Conservation (phyloP, 176 grass and related monocot species). For the Microstegium vimineum region DNA sequence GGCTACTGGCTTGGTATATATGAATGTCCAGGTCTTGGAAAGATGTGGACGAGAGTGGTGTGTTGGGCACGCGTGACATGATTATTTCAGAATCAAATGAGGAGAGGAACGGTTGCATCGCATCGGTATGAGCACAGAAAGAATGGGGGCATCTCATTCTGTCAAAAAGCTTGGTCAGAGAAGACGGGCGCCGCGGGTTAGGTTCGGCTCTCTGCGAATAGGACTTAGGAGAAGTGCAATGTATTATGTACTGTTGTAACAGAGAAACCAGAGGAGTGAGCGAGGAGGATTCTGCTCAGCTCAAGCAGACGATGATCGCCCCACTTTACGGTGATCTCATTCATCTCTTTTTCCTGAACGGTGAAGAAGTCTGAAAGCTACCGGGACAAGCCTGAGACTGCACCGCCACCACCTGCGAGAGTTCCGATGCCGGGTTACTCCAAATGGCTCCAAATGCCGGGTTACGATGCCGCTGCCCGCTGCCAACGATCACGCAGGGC, state of each 20-base stretch:
- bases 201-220: neutral
- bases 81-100: neutral
- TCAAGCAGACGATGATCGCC: neutral
- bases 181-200: neutral
- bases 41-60: neutral
- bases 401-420: neutral
- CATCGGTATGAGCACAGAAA: neutral
- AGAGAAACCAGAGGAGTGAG: neutral
- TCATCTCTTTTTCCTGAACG: neutral
- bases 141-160: neutral
- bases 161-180: slow-evolving; percentile 1
- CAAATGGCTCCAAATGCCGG: neutral
- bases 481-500: neutral
- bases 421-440: neutral
- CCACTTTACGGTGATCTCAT: too few relatives aligned
- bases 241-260: neutral
- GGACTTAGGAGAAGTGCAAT: neutral
- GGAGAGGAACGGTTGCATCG: neutral
- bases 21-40: neutral
- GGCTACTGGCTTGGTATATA: neutral
- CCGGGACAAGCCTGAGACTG: too few relatives aligned
- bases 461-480: neutral
- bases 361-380: neutral
- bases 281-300: neutral
- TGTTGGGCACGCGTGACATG: neutral